Evolutionary conservation across 163 green algal species (phyloP), one percentile per base, ranked within the genome.

Genomic region (Chlorella variabilis): DNA sequence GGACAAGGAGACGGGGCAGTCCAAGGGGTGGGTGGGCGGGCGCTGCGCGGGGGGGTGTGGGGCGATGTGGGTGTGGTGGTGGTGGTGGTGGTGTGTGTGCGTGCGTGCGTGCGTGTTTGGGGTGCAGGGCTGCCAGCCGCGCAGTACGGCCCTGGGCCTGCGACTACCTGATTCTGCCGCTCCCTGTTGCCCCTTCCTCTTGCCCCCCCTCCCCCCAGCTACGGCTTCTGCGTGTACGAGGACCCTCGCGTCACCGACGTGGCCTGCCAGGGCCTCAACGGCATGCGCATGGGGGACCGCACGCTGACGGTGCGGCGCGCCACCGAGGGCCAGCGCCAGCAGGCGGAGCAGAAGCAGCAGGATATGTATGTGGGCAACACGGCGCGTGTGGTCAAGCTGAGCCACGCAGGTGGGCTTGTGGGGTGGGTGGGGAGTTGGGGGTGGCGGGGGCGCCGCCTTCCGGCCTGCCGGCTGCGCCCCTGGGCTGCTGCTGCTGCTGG

Each of bases 271-370:
- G 94, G 93, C 1, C 89, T 99, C 23, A 95, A 99, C 85, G 96
- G 96, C n/a, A 95, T 97, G 93, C 84, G 92, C 78, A 98, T 99
- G 91, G 96, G 94, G 29, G 96, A 98, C 83, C 94, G 97, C 62
- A 94, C 90, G 17, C 92, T 99, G 34, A 99, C 96, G 25, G 96
- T 80, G 58, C 61, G 61, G 58, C 74, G 74, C 56, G 74, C 74
- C n/a, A 54, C 29, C 4, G 71, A 77, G 70, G 61, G 67, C 9
- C 49, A 71, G 59, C 58, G 49, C 9, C 59, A 69, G 45, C 36
- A 36, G 63, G 59, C 67, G 29, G 56, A 56, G 33, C n/a, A 67
- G 33, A 58, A 63, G 58, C 61, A 42, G 66, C 42, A 62, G 61
- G 59, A 80, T 56, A n/a, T n/a, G 61, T 80, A 63, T 27, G 34